These are phyloP conservation scores for Protostelium mycophagum DNA, from an alignment of 78 protist genomes.

Conservation along the genomic window DNA sequence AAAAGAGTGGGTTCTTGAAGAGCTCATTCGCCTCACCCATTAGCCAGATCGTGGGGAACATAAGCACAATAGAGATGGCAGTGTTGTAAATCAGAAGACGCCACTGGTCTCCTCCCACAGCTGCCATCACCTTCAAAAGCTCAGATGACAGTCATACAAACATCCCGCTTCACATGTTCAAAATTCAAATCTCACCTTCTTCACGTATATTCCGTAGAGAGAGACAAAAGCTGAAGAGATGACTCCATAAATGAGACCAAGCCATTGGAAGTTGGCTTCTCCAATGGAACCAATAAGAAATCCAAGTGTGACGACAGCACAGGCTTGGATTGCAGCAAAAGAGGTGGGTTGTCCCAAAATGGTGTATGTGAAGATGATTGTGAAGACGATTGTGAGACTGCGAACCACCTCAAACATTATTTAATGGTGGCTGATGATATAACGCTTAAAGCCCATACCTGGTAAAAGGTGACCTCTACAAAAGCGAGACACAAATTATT, in stretches of 20 bases:
- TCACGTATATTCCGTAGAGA: slow-evolving; percentile 74
- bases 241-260: slow-evolving; percentile 78
- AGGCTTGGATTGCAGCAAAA: slow-evolving; percentile 32
- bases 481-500: slow-evolving; percentile 79
- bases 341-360: slow-evolving; percentile 67
- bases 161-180: slow-evolving; percentile 50
- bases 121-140: background rate
- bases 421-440: background rate
- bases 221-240: slow-evolving; percentile 70
- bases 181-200: slow-evolving; percentile 54
- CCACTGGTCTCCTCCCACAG: slow-evolving; percentile 10
- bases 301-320: slow-evolving; percentile 69
- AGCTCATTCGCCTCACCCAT: slow-evolving; percentile 58
- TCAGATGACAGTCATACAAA: background rate
- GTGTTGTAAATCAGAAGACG: slow-evolving; percentile 73
- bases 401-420: slow-evolving; percentile 69
- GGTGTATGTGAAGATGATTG: slow-evolving; percentile 57
- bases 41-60: slow-evolving; percentile 50
- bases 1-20: background rate
- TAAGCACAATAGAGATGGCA: slow-evolving; percentile 44
- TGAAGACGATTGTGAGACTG: slow-evolving; percentile 77
- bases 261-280: slow-evolving; percentile 68
- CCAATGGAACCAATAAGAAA: slow-evolving; percentile 69
- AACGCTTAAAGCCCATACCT: slow-evolving; percentile 16
- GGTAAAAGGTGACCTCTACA: slow-evolving; percentile 83